phyloP scores from a whole-genome alignment of 768 basidiomycete species.

The Scleroderma citrinum region DNA sequence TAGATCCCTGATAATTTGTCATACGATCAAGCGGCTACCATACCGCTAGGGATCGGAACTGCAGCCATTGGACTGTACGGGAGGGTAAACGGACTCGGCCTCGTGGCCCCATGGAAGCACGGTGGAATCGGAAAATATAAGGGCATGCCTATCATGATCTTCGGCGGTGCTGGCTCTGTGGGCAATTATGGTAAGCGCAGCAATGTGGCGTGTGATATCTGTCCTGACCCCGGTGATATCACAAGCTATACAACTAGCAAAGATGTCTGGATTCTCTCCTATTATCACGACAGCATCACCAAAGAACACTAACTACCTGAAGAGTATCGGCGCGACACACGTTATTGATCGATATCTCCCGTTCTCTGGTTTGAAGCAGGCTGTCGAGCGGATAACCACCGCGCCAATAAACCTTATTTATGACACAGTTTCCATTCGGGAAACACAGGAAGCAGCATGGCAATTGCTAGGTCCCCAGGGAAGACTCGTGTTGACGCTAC shows the following conservation, averaged over 20 bases:
- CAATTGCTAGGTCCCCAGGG: constrained; percentile 34
- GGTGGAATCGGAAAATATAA: constrained; percentile 36
- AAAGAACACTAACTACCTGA: constrained; percentile 31
- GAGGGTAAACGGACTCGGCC: constrained; percentile 34
- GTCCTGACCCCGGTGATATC: constrained; percentile 11
- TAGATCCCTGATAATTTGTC: constrained; percentile 43
- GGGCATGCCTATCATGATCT: constrained; percentile 40
- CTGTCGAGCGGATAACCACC: constrained; percentile 31
- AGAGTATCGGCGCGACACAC: constrained; percentile 29
- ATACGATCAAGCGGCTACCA: constrained; percentile 43
- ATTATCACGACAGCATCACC: constrained; percentile 31
- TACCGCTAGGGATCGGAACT: constrained; percentile 45
- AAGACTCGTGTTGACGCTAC: constrained; percentile 29
- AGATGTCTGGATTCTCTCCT: constrained; percentile 35
- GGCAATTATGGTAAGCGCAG: constrained; percentile 41
- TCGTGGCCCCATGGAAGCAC: constrained; percentile 34
- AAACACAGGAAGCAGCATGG: constrained; percentile 35
- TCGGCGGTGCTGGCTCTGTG: constrained; percentile 45
- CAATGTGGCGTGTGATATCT: constrained; percentile 3
- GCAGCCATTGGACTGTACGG: constrained; percentile 47
- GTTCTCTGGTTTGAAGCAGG: constrained; percentile 27
- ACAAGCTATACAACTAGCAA: constrained; percentile 36
- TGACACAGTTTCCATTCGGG: constrained; percentile 34
- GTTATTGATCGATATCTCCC: constrained; percentile 28
- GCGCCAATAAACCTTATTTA: constrained; percentile 31